A percentile compares a stretch with the other conserved stretches of the same genome.
phyloP scores from a whole-genome alignment of 805 yeast genomes.

The Brettanomyces sp. region DNA sequence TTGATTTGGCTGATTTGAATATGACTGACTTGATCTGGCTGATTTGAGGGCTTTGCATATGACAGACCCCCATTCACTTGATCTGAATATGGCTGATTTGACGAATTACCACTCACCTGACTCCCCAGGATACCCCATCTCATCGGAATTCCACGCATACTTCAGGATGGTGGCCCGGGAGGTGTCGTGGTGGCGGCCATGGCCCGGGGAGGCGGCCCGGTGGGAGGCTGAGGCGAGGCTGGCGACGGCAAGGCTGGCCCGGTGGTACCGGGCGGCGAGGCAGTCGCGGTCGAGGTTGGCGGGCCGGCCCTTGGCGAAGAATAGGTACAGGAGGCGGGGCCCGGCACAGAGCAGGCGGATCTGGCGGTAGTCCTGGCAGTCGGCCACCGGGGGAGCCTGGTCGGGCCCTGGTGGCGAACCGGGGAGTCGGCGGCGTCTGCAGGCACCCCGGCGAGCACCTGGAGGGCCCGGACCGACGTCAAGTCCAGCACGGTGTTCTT shows the following conservation, averaged over 20 bases:
- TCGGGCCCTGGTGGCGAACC: background rate
- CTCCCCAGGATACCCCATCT: too few species aligned
- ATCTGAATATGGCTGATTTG: background rate
- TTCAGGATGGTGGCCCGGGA: too few species aligned
- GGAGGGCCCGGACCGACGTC: constrained; percentile 26
- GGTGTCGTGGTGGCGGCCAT: too few species aligned
- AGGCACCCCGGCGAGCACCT: constrained; percentile 17
- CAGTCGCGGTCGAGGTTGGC: constrained; percentile 21
- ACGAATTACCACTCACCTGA: background rate
- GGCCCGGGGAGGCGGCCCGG: too few species aligned
- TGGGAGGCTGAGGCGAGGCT: too few species aligned
- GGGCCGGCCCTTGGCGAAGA: constrained; percentile 42
- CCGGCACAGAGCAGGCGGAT: constrained; percentile 19
- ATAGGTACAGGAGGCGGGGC: constrained; percentile 29
- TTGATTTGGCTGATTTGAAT: too few species aligned
- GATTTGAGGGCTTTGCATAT: too few species aligned
- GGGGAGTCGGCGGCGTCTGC: constrained; percentile 13
- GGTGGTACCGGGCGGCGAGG: constrained; percentile 3
- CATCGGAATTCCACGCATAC: too few species aligned
- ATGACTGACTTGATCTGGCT: too few species aligned
- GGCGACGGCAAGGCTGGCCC: background rate
- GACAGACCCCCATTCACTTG: background rate
- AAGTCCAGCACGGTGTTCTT: constrained; percentile 29
- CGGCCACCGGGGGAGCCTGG: constrained; percentile 12
- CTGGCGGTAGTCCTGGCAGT: constrained; percentile 21